Base-by-base conservation (phyloP, 2,329 filamentous ascomycete genomes). In the Nemania sp. region DNA sequence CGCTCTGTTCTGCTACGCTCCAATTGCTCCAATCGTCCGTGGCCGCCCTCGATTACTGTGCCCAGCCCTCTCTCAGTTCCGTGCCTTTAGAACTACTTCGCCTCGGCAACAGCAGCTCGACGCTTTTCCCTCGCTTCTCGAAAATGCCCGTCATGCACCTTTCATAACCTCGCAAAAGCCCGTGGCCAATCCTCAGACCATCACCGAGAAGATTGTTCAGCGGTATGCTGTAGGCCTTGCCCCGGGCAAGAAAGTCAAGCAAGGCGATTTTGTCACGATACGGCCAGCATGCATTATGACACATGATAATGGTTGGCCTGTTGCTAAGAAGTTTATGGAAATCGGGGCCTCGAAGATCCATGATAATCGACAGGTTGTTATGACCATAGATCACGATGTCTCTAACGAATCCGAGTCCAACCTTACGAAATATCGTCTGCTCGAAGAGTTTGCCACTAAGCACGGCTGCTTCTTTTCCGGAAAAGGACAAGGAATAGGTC, bases 151-250 rank as follows among this genome's bases (percentile, higher is more conserved):
- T n/a, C n/a, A n/a, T n/a, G n/a, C n/a, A n/a, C n/a, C n/a, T n/a
- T n/a, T n/a, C n/a, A n/a, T n/a, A n/a, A n/a, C n/a, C n/a, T n/a
- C n/a, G n/a, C n/a, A n/a, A n/a, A n/a, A n/a, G n/a, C n/a, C n/a
- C n/a, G n/a, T n/a, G n/a, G n/a, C n/a, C n/a, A n/a, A n/a, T n/a
- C 87, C 92, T 0, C 94, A 97, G 80, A 98, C 93, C 2, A 81
- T 97, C 59, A 96, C 93, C 2, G 94, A 98, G 79, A 97, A 97
- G 84, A 97, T 98, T 67, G 90, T 97, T 0, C 94, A 98, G 79
- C 82, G 86, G 18, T 91, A 97, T 79, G 87, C 93, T 0, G 85
- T 94, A n/a, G 93, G 90, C 10, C 86, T 97, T 0, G 81, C 92
- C 1, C 79, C 88, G 11, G 93, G 89, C 67, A 97, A 97, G 82